Percentiles rank a stretch among this genome's conserved stretches.
Conservation (phyloP, 345 rosid species). For the Psidium friedrichsthalianum region DNA sequence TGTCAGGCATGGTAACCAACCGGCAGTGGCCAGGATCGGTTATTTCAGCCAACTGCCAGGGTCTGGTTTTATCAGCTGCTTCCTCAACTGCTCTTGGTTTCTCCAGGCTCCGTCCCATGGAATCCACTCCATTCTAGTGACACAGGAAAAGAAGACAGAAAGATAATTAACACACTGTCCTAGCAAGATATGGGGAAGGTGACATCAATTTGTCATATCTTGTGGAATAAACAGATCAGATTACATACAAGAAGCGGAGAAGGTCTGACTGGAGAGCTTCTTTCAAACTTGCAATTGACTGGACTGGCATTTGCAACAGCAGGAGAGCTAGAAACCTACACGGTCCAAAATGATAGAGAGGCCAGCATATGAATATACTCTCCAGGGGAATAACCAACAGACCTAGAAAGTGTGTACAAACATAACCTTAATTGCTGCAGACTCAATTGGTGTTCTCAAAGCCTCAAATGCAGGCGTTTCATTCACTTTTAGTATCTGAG, state of each 20-base stretch:
- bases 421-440: constrained; percentile 36
- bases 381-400: not conserved
- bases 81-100: constrained; percentile 63
- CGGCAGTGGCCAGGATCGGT: constrained; percentile 59
- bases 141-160: not conserved
- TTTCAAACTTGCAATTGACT: constrained; percentile 60
- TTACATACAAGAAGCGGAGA: constrained; percentile 43
- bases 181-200: not conserved
- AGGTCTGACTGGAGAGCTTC: constrained; percentile 66
- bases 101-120: constrained; percentile 55
- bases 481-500: constrained; percentile 31
- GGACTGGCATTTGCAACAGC: constrained; percentile 35
- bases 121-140: constrained; percentile 68
- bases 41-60: constrained; percentile 75
- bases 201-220: not conserved
- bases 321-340: constrained; percentile 49
- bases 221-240: not conserved
- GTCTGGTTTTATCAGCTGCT: constrained; percentile 46
- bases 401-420: not conserved
- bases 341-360: not conserved
- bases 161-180: not conserved
- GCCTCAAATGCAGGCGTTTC: constrained; percentile 52
- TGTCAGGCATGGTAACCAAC: constrained; percentile 54
- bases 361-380: not conserved
- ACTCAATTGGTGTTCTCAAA: constrained; percentile 20